These are phyloP conservation scores for Saccharum officinarum DNA, from an alignment of 176 grass and related monocot genomes.

Conservation along the genomic window DNA sequence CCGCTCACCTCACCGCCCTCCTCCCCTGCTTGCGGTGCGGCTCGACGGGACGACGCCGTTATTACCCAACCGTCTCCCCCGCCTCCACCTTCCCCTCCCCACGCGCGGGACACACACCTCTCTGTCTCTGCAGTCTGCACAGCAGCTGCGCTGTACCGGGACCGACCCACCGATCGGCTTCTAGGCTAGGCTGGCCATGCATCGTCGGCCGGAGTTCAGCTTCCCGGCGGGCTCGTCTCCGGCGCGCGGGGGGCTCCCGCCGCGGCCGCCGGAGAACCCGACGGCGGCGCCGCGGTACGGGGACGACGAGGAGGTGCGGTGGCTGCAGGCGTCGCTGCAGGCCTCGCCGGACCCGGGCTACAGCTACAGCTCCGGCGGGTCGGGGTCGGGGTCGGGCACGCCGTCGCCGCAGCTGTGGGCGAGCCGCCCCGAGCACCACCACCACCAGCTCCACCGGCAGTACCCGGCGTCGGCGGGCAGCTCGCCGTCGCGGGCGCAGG, in stretches of 20 bases:
- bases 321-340: slow-evolving; percentile 40
- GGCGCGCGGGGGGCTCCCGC: not conserved
- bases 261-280: not conserved
- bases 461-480: slow-evolving; percentile 4
- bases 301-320: slow-evolving; percentile 20
- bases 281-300: not conserved
- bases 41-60: not conserved
- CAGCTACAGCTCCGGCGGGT: not conserved
- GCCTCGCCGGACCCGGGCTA: slow-evolving; percentile 5
- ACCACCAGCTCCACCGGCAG: not conserved
- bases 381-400: slow-evolving; percentile 26
- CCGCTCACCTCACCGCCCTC: not conserved
- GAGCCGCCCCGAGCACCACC: not conserved
- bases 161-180: not conserved
- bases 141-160: not conserved
- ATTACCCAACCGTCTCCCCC: slow-evolving; percentile 2
- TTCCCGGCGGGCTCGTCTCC: slow-evolving; percentile 6
- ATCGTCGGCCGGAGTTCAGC: slow-evolving; percentile 48
- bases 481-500: slow-evolving; percentile 44
- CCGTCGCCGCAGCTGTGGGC: slow-evolving; percentile 53
- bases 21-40: not conserved
- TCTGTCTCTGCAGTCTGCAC: not conserved
- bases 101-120: not conserved
- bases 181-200: not conserved
- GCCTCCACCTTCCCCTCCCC: not conserved